phyloP scores from a whole-genome alignment of 371 early-diverging fungal genomes.

The Chytridium lagenaria region DNA sequence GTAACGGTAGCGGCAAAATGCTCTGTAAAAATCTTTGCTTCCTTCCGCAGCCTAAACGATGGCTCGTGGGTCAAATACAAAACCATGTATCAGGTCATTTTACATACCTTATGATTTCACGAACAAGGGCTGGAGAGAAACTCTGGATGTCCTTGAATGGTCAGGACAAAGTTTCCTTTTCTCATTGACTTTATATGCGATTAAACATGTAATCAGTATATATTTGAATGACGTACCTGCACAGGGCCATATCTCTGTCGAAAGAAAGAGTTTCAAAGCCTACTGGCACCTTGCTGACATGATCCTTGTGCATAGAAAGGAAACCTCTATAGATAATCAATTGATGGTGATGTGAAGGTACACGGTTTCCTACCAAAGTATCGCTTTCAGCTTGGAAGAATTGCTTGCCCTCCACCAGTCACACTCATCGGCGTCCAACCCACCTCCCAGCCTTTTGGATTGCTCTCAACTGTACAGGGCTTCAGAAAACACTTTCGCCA shows the following conservation, averaged over 20 bases:
- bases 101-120: constrained; percentile 45
- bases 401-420: constrained; percentile 33
- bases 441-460: constrained; percentile 72
- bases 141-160: constrained; percentile 85
- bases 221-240: constrained; percentile 33
- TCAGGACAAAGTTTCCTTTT: constrained; percentile 63
- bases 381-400: constrained; percentile 34
- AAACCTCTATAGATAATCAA: constrained; percentile 14
- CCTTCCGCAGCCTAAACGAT: constrained; percentile 52
- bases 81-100: background rate
- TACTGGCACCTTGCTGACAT: constrained; percentile 61
- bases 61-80: too few relatives aligned
- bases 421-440: constrained; percentile 39
- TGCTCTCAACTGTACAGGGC: constrained; percentile 57
- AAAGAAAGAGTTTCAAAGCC: constrained; percentile 58
- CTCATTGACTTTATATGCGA: constrained; percentile 41
- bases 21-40: constrained; percentile 48
- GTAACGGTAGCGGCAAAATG: constrained; percentile 36
- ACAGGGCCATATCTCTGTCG: constrained; percentile 54
- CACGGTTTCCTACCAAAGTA: constrained; percentile 24
- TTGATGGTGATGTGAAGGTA: background rate
- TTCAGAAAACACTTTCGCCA: background rate
- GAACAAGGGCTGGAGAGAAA: constrained; percentile 60
- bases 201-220: background rate
- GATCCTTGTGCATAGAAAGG: constrained; percentile 74